Base-by-base conservation (phyloP, 2,329 filamentous ascomycete species). In the Remersonia thermophila region DNA sequence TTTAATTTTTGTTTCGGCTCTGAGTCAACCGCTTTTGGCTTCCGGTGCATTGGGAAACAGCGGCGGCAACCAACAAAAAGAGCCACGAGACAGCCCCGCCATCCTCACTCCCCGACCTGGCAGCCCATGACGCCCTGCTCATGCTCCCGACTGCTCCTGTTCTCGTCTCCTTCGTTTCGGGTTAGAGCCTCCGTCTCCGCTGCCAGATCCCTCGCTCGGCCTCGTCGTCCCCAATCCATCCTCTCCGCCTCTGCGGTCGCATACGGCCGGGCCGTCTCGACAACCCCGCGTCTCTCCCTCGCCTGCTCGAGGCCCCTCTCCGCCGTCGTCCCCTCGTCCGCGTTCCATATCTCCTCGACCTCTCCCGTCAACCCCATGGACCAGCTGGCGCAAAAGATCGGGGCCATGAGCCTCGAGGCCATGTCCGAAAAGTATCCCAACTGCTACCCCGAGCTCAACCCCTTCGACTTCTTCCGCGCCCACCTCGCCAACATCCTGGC, bases 401-500 rank as follows among this genome's bases (percentile, higher is more conserved):
- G 53, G 36, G 55, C 54, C 47, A 51, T 63, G 35, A 40, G 50
- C 38, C 50, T 63, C 35, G 50, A 52, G 34, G 52, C 55, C 35
- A 47, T 59, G 42, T 45, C 55, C 32, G 54, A 60, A 35, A 55
- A 54, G 40, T 77, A 65, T 52, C 67, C 73, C 27, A 66, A 66
- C 53, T 73, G 68, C 50, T 65, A 79, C 52, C 81, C 82, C 37
- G 69, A 78, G 20, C 62, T 71, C 48, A 91, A 91, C 61, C 79
- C 81, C 3, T 66, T 83, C 51, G 84, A 91, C 52, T 69, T 89
- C 42, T 93, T 86, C 67, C 73, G 84, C 41, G 73, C 77, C 27
- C 80, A 87, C 55, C 72, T 93, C 44, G 77, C 81, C 43, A 67
- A 78, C 29, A 63, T 83, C 33, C 62, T 93, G 28, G 63, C 73